Evolutionary conservation across 2,329 filamentous ascomycete genomes (phyloP), one percentile per base, ranked within the genome.

Genomic region (Didymella sp.): DNA sequence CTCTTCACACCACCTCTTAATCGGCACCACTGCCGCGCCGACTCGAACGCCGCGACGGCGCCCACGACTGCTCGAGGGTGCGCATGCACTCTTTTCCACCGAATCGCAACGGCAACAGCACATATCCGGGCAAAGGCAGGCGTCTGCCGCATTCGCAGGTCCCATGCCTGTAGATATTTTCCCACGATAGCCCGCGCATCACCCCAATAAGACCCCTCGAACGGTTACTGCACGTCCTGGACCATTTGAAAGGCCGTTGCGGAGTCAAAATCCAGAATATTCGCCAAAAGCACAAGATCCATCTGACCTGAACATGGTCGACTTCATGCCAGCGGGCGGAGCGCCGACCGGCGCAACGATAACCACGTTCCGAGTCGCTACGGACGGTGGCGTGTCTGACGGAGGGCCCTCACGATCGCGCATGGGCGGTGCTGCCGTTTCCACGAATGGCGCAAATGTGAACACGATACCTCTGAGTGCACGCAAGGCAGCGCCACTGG

Each of bases 401-500:
- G 61, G 62, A 25, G 60, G 58, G n/a, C 33, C 69, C 25, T 46
- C 69, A 35, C 64, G 69, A 47, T 66, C 69, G 21, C 70, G 69
- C 61, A 74, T 73, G 69, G 63, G 68, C 48, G 69, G 63, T 30
- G 59, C 60, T 50, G 62, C 65, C 43, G 51, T 59, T 51, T 52
- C 67, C 21, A 55, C 59, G 28, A 73, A 63, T 51, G 68, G 67
- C 37, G 74, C 75, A 42, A 78, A 74, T 58, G 72, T 72, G 44
- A 72, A 68, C 47, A 83, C 85, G 30, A 75, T 76, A 58, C 87
- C 87, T 47, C 79, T 89, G 71, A 89, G 86, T 77, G 85, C 85
- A 70, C 83, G 87, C 64, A 82, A 85, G 68, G 85, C 87, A 37
- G 80, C 83, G 56, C 86, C 92, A 43, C 81, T 99, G 59, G 93